Evolutionary conservation across 768 basidiomycete genomes (phyloP).

Genomic region (Hygrocybe punicea): DNA sequence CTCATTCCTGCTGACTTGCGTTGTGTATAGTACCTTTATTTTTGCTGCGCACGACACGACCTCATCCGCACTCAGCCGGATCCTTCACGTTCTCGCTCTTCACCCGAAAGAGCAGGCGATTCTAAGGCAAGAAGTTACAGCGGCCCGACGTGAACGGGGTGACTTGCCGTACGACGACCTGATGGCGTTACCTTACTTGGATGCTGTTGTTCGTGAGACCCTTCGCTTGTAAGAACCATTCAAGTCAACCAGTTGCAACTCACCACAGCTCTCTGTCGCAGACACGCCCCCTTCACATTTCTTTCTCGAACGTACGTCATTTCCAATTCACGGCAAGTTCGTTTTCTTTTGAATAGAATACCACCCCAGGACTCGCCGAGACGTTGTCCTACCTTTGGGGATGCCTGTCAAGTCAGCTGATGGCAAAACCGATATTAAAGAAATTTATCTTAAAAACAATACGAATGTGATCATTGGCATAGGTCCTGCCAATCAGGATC

Average conservation of each 20-base stretch:
- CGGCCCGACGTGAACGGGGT: slow-evolving; percentile 8
- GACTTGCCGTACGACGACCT: slow-evolving; percentile 28
- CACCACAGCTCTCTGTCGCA: background rate
- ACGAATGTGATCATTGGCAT: slow-evolving; percentile 26
- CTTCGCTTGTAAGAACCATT: slow-evolving; percentile 27
- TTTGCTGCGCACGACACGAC: slow-evolving; percentile 39
- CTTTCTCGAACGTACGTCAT: slow-evolving; percentile 24
- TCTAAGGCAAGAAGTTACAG: slow-evolving; percentile 28
- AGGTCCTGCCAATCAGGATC: slow-evolving; percentile 34
- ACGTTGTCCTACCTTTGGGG: slow-evolving; percentile 34
- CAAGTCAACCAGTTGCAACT: background rate
- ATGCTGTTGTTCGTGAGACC: slow-evolving; percentile 37
- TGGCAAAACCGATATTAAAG: slow-evolving; percentile 24
- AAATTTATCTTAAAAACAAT: slow-evolving; percentile 30
- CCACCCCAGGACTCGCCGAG: slow-evolving; percentile 18
- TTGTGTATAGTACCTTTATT: slow-evolving; percentile 24
- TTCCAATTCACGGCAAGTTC: background rate
- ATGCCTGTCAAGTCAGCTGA: slow-evolving; percentile 24
- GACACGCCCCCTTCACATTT: slow-evolving; percentile 21
- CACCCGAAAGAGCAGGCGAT: slow-evolving; percentile 33
- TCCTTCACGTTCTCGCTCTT: slow-evolving; percentile 25
- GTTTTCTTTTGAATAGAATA: background rate
- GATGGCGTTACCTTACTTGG: slow-evolving; percentile 29
- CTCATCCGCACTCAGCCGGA: slow-evolving; percentile 28
- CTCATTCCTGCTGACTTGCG: background rate